Percentiles rank a stretch among this genome's conserved stretches.
Evolutionary conservation across 495 filamentous ascomycete species (phyloP).

Genomic region (Lentithecium fluviatile): DNA sequence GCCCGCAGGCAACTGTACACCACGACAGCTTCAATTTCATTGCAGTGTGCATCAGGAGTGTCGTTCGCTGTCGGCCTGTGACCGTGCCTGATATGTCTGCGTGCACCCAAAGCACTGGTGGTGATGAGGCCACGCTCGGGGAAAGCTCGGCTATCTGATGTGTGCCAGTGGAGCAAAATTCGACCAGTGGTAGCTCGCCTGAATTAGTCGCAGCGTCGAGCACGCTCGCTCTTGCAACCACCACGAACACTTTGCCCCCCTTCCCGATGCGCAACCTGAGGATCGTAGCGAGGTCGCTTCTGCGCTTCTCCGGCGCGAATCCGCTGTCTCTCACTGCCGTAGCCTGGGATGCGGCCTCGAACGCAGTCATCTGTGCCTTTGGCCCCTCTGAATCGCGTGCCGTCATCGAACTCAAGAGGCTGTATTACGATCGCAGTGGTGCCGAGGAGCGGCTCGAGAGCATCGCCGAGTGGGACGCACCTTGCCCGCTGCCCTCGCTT

Average conservation of each 20-base stretch:
- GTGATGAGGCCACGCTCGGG: neutral
- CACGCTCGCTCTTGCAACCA: neutral
- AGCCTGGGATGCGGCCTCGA: conserved; percentile 39
- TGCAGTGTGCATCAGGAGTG: conserved; percentile 5
- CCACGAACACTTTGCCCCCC: neutral
- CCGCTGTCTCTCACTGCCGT: conserved; percentile 38
- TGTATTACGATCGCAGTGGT: conserved; percentile 19
- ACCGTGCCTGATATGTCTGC: no score
- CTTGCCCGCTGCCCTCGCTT: conserved; percentile 67
- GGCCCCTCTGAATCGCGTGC: conserved; percentile 38
- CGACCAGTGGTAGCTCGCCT: neutral
- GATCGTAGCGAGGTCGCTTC: conserved; percentile 33
- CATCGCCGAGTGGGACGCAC: conserved; percentile 86
- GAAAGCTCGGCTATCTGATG: conserved; percentile 1
- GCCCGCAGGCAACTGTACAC: conserved; percentile 23
- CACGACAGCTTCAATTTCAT: conserved; percentile 26
- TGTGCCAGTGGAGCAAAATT: conserved; percentile 1
- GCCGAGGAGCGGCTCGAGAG: conserved; percentile 16
- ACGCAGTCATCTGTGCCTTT: conserved; percentile 41
- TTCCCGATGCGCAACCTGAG: conserved; percentile 43
- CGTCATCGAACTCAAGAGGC: conserved; percentile 40
- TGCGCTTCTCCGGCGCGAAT: conserved; percentile 29
- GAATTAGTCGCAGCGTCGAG: neutral
- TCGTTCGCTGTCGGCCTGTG: no score
- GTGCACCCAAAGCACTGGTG: no score